These are phyloP conservation scores for Neurospora sp. DNA, from an alignment of 495 filamentous ascomycete species.

Conservation along the genomic window DNA sequence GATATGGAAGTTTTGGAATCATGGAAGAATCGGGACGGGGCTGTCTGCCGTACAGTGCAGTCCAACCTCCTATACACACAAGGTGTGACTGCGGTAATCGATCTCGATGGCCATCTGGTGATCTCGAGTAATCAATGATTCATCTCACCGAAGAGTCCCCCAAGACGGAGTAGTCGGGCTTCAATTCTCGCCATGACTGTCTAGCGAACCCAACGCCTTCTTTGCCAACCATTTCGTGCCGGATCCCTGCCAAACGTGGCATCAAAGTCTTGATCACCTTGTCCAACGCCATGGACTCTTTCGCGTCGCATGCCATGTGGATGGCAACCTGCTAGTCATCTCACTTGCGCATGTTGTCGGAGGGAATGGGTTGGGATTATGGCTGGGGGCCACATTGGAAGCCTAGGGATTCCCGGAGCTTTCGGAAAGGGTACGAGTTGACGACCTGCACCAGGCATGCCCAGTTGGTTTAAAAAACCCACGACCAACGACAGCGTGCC, in stretches of 20 bases:
- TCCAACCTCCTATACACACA: background rate
- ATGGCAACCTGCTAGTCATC: background rate
- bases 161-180: background rate
- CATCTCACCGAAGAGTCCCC: background rate
- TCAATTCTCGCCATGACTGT: background rate
- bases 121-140: background rate
- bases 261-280: constrained; percentile 6
- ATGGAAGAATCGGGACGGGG: background rate
- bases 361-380: background rate
- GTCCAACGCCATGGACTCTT: background rate
- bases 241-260: constrained; percentile 21
- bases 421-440: background rate
- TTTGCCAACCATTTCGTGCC: constrained; percentile 15
- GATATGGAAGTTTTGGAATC: background rate
- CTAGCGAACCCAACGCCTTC: background rate
- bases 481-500: background rate
- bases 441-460: background rate
- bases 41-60: background rate
- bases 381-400: background rate
- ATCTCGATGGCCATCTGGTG: background rate
- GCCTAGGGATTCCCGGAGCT: background rate
- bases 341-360: background rate
- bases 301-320: background rate
- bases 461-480: background rate
- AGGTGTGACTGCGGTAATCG: background rate